phyloP scores from a whole-genome alignment of 1,284 basidiomycete species.

The Papiliotrema laurentii region DNA sequence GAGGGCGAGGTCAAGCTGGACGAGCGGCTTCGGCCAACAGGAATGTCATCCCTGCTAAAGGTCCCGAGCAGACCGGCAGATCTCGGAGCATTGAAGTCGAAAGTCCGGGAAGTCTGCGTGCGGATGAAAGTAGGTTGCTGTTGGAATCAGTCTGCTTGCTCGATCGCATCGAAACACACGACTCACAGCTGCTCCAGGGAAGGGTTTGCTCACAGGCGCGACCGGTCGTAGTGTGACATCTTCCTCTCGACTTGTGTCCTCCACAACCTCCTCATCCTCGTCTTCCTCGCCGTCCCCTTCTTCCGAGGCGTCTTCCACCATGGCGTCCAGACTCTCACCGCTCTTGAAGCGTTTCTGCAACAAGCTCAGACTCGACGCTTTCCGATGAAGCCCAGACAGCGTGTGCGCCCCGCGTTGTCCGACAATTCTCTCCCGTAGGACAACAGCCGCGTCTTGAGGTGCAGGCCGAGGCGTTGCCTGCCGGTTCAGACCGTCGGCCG shows the following conservation, averaged over 20 bases:
- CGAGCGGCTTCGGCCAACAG: constrained; percentile 21
- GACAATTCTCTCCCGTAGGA: constrained; percentile 21
- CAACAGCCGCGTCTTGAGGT: constrained; percentile 9
- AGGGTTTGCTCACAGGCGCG: constrained; percentile 6
- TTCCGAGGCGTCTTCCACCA: too few species aligned
- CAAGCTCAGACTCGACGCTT: constrained; percentile 49
- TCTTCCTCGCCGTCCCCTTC: constrained; percentile 23
- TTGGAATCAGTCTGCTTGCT: constrained; percentile 2
- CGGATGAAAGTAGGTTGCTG: constrained; percentile 6
- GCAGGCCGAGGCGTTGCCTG: constrained; percentile 19
- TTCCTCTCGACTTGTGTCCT: constrained; percentile 32
- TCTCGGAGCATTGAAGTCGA: not conserved
- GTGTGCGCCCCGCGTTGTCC: constrained; percentile 46
- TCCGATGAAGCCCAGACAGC: constrained; percentile 50
- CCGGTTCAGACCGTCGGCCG: constrained; percentile 4
- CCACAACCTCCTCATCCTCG: constrained; percentile 34
- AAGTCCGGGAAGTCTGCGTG: constrained; percentile 13
- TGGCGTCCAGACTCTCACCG: constrained; percentile 19
- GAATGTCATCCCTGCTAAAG: constrained; percentile 11
- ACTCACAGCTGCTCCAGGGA: not conserved
- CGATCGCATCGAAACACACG: not conserved
- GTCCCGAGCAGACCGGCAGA: constrained; percentile 9
- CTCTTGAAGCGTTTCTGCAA: constrained; percentile 33
- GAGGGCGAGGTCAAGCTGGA: constrained; percentile 34
- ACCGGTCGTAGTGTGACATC: constrained; percentile 49